Evolutionary conservation across 495 filamentous ascomycete genomes (phyloP), one percentile per base, ranked within the genome.

Genomic region (Tuber umbilicatum): DNA sequence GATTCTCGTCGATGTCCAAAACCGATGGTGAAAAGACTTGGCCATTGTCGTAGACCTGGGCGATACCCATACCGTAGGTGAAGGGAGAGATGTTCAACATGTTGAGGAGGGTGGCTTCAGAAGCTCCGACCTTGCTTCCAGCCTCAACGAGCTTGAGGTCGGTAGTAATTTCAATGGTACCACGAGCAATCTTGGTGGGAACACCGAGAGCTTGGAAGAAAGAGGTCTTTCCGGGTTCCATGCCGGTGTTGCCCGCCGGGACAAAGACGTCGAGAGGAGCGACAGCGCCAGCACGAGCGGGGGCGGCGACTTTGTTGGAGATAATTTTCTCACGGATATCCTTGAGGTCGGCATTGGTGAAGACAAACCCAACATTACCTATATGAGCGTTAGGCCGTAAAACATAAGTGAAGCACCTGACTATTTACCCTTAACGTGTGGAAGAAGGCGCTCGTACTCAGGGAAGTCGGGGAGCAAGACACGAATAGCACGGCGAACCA

Each of bases 141-240:
- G 92, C 90, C 87, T 97, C 93, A 86, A 97, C 91, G 82, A 99
- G 91, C 92, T 97, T 98, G 83, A 99, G 88, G 83, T 99, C 95
- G 82, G 91, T 89, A 73, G 94, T 97, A 85, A 99, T 99, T 94
- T 99, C 95, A 85, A 99, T 98, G 87, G 95, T 99, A 94, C 95
- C 95, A 97, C 95, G 96, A 83, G 95, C 95, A 87, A 99, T 99
- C 92, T 99, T 99, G 88, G 95, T 99, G 84, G 95, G 95, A 86
- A 99, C 93, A 92, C 95, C 95, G 85, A 99, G 96, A 84, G 95
- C 95, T 89, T 99, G 95, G 93, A 99, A 99, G 94, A 99, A 99
- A 81, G 95, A 97, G 81, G 95, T 99, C 91, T 99, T 99, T 86
- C 95, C 95, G 84, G 95, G 95, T 86, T 99, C 95, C 95, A 99